These are phyloP conservation scores for Scedosporium minutisporum DNA, from an alignment of 2,329 filamentous ascomycete species.

Conservation along the genomic window DNA sequence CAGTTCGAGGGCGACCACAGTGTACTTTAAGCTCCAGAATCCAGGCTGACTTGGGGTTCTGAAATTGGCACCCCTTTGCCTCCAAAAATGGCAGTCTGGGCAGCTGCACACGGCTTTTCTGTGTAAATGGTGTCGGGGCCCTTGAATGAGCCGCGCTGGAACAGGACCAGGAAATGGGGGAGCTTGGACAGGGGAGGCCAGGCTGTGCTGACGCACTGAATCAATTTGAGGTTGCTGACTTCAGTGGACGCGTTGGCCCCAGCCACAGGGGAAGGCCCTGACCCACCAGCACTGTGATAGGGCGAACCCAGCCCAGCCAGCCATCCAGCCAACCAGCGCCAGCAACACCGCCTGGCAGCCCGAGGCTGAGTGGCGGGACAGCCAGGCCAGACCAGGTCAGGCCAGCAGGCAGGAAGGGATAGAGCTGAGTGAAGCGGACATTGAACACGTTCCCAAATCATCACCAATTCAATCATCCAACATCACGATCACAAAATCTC, in stretches of 20 bases:
- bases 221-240: too few relatives aligned
- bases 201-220: too few relatives aligned
- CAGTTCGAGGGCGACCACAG: neutral
- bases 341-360: neutral
- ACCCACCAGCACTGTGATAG: too few relatives aligned
- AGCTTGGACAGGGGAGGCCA: too few relatives aligned
- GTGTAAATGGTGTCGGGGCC: too few relatives aligned
- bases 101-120: neutral
- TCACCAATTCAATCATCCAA: neutral
- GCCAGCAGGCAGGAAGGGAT: too few relatives aligned
- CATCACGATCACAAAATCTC: neutral
- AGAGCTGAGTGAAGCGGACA: too few relatives aligned
- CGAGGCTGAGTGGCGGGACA: neutral
- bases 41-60: slow-evolving; percentile 1
- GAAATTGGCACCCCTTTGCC: slow-evolving; percentile 1
- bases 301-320: neutral
- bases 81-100: neutral
- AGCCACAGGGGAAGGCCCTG: too few relatives aligned
- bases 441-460: neutral
- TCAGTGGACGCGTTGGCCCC: too few relatives aligned
- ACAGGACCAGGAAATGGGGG: too few relatives aligned
- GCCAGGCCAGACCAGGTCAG: too few relatives aligned
- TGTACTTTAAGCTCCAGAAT: neutral
- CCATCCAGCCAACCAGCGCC: neutral
- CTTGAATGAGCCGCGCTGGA: too few relatives aligned